Base-by-base conservation (phyloP, 257 asterid species). In the Ballota nigra region DNA sequence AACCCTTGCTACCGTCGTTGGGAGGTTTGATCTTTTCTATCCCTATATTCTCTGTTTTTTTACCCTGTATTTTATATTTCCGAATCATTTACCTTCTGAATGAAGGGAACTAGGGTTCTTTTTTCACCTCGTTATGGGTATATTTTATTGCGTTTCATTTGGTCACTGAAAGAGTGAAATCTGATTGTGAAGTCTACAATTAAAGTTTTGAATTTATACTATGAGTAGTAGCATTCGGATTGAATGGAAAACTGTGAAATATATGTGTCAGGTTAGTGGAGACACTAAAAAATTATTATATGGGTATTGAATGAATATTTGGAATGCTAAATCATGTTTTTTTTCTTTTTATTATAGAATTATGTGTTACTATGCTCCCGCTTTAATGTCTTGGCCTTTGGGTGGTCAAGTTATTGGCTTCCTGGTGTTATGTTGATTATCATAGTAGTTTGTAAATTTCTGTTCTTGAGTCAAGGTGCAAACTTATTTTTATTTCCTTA, bases 1-100 rank as follows among this genome's bases (percentile, higher is more conserved):
- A 69, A 88, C 90, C 4, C 86, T 95, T 3, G 96, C 98, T 62
- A 45, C n/a, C 51, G 84, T 95, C 8, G 77, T 95, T 2, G 99
- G 97, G 71, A 95, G 99, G 99, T 94, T 22, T 24, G 77, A 6
- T 23, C 34, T 29, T 33, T 23, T 36, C 20, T 58, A 13, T 13
- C 36, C 16, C 55, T 59, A 16, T n/a, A 29, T 5, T 9, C 1
- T 41, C 5, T 29, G 3, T 18, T 78, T 31, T n/a, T 0, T 0
- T n/a, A 2, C 3, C 13, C 55, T 2, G 13, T 38, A 20, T 23
- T 26, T 12, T 62, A 7, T 3, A 4, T 52, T 51, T 33, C 58
- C 13, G 10, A 47, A 4, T 60, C 8, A 11, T 38, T 22, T 66
- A 3, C 11, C 20, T 26, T 34, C 15, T 12, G 23, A 61, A 57